Evolutionary conservation across 306 rosid genomes (phyloP).

Genomic region (Medicago ruthenica): DNA sequence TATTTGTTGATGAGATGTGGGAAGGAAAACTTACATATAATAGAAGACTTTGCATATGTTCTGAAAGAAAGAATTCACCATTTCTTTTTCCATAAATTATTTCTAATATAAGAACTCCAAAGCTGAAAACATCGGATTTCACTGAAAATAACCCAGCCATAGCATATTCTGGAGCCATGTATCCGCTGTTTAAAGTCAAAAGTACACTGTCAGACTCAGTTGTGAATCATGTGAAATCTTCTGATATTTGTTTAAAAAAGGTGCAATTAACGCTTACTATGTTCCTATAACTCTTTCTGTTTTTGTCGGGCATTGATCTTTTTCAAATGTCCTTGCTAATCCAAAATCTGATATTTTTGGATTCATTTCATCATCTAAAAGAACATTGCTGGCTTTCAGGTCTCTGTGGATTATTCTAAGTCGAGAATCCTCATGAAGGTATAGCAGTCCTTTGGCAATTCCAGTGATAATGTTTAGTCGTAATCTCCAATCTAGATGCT

Average conservation of each 20-base stretch:
- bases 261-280: conserved; percentile 38
- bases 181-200: too few relatives aligned
- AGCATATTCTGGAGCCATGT: too few relatives aligned
- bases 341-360: conserved; percentile 68
- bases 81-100: too few relatives aligned
- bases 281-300: conserved; percentile 58
- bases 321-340: conserved; percentile 50
- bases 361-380: conserved; percentile 53
- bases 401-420: too few relatives aligned
- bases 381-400: conserved; percentile 54
- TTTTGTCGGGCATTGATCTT: conserved; percentile 41
- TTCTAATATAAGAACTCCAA: too few relatives aligned
- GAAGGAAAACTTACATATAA: conserved; percentile 32
- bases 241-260: not conserved
- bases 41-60: conserved; percentile 38
- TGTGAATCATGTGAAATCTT: not conserved
- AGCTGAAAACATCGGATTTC: too few relatives aligned
- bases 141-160: too few relatives aligned
- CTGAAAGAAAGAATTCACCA: too few relatives aligned
- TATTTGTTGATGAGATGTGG: not conserved
- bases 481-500: conserved; percentile 45
- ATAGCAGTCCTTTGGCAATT: conserved; percentile 53
- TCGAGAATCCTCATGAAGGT: conserved; percentile 59
- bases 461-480: conserved; percentile 47
- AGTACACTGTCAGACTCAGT: too few relatives aligned